Evolutionary conservation across 306 rosid species (phyloP).

Genomic region (Malus sieversii): DNA sequence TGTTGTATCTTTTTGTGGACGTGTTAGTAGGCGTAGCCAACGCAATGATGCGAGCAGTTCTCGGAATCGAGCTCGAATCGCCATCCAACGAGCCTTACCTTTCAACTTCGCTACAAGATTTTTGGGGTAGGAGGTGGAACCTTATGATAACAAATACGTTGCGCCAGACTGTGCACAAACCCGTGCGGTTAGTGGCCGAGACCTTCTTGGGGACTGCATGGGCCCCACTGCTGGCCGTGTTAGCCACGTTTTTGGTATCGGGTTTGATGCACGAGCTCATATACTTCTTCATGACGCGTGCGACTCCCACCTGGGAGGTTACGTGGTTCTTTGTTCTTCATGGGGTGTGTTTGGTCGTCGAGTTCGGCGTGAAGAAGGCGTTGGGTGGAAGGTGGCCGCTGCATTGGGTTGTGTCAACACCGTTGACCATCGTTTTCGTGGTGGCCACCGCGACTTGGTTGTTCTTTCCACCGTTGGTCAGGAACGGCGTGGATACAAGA

Average conservation of each 20-base stretch:
- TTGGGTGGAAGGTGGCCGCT: neutral
- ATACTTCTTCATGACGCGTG: conserved; percentile 17
- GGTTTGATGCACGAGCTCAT: conserved; percentile 32
- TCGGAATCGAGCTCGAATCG: conserved; percentile 19
- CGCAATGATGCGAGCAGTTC: neutral
- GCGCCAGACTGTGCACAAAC: conserved; percentile 14
- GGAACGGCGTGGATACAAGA: conserved; percentile 7
- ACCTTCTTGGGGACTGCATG: neutral
- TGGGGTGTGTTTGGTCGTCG: conserved; percentile 23
- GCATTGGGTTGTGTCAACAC: conserved; percentile 7
- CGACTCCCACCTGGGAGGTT: conserved; percentile 31
- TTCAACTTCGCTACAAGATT: conserved; percentile 26
- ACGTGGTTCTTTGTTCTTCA: conserved; percentile 25
- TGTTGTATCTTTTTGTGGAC: conserved; percentile 16
- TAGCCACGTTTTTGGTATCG: conserved; percentile 18
- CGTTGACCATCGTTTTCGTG: conserved; percentile 18
- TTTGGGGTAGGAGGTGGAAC: conserved; percentile 34
- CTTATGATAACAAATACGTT: conserved; percentile 10
- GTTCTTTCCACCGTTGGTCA: conserved; percentile 28
- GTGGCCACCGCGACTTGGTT: conserved; percentile 20
- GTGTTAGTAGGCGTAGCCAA: conserved; percentile 14
- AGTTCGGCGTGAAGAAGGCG: conserved; percentile 1
- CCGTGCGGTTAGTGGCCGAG: conserved; percentile 4
- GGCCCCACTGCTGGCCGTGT: neutral
- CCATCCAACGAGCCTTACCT: conserved; percentile 30